Conservation (phyloP, 2,329 filamentous ascomycete species). For the Aspergillus phoenicis region DNA sequence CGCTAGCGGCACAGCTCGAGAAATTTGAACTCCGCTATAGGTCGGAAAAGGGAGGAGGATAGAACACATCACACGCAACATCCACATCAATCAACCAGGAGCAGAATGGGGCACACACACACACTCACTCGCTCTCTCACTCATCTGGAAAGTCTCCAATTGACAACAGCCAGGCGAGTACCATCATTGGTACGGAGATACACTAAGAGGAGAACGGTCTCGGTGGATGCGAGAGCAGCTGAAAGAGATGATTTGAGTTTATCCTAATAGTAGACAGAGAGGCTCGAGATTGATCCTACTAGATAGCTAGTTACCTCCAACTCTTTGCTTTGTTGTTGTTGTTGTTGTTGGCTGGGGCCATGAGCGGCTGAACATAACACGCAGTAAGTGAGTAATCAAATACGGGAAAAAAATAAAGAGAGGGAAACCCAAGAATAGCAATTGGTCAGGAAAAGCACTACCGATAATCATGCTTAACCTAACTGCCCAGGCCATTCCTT, state of each 20-base stretch:
- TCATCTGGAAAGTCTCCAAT: neutral
- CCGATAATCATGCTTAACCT: too few relatives aligned
- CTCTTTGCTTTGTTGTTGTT: too few relatives aligned
- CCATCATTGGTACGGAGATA: neutral
- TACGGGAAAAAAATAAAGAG: too few relatives aligned
- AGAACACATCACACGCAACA: constrained; percentile 28
- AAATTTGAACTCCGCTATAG: constrained; percentile 1
- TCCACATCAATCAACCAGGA: neutral
- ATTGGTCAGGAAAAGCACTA: too few relatives aligned
- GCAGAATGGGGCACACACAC: neutral
- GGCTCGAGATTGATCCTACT: neutral
- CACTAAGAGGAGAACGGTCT: neutral
- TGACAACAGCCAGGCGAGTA: neutral
- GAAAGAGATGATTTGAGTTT: constrained; percentile 1
- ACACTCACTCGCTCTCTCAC: too few relatives aligned
- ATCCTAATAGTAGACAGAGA: too few relatives aligned
- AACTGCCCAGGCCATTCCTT: neutral
- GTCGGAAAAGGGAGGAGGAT: constrained; percentile 12
- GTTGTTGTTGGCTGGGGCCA: too few relatives aligned
- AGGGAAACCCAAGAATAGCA: too few relatives aligned
- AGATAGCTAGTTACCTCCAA: neutral
- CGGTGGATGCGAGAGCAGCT: neutral
- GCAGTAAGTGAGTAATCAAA: neutral
- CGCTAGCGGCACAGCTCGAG: constrained; percentile 23
- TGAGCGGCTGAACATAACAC: neutral